phyloP scores from a whole-genome alignment of 1,284 basidiomycete genomes.

The Boletus semigastroideus region DNA sequence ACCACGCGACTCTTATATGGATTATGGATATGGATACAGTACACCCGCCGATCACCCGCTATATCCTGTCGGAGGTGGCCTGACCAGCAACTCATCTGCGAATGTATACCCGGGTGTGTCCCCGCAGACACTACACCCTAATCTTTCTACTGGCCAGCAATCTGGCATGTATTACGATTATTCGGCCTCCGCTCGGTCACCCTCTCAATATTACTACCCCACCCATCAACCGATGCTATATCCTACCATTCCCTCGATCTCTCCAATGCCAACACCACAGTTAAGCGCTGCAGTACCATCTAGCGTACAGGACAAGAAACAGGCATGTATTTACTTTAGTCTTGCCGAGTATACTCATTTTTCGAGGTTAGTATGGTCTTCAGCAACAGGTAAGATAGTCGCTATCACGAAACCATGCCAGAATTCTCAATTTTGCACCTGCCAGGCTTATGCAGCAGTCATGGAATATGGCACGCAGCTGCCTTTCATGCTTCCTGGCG shows the following conservation, averaged over 20 bases:
- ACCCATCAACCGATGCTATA: slow-evolving; percentile 59
- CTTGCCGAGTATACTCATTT: slow-evolving; percentile 8
- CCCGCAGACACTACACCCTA: slow-evolving; percentile 46
- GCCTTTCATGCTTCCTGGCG: slow-evolving; percentile 46
- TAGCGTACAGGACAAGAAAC: slow-evolving; percentile 57
- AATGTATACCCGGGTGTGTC: slow-evolving; percentile 49
- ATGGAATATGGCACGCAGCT: slow-evolving; percentile 51
- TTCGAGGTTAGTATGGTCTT: slow-evolving; percentile 42
- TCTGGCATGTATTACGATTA: slow-evolving; percentile 63
- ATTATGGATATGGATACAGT: slow-evolving; percentile 57
- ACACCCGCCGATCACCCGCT: slow-evolving; percentile 48
- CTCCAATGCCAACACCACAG: slow-evolving; percentile 53
- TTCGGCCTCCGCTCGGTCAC: slow-evolving; percentile 43
- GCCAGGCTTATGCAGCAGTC: slow-evolving; percentile 42
- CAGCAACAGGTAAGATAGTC: slow-evolving; percentile 46
- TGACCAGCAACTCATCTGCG: slow-evolving; percentile 42
- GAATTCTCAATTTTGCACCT: slow-evolving; percentile 43
- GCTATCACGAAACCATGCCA: slow-evolving; percentile 40
- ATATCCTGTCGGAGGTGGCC: slow-evolving; percentile 46
- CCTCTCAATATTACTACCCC: slow-evolving; percentile 64
- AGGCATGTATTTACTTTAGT: slow-evolving; percentile 41
- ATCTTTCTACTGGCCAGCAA: slow-evolving; percentile 47
- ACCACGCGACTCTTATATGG: slow-evolving; percentile 46
- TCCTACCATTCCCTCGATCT: slow-evolving; percentile 47
- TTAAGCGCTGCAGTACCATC: slow-evolving; percentile 42